These are phyloP conservation scores for Colletotrichum sp. DNA, from an alignment of 2,329 filamentous ascomycete species.

Conservation along the genomic window DNA sequence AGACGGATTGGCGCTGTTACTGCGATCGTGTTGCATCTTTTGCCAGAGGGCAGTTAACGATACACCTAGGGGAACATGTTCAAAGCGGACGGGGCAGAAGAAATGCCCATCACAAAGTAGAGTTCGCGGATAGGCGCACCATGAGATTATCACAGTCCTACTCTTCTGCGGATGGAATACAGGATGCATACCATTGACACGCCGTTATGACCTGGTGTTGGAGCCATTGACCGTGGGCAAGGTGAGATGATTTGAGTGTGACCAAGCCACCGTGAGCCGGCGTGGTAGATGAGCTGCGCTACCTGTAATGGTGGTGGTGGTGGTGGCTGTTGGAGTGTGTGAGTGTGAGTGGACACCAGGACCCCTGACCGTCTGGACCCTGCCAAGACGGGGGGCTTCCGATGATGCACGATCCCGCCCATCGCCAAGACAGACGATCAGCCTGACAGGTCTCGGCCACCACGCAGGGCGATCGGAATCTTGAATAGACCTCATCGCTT, in stretches of 20 bases:
- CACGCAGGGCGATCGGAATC: background rate
- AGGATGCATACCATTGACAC: background rate
- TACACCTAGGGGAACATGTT: background rate
- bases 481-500: background rate
- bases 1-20: background rate
- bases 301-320: background rate
- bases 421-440: background rate
- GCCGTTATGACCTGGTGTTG: background rate
- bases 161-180: background rate
- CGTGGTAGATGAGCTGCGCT: background rate
- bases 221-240: background rate
- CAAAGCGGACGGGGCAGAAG: background rate
- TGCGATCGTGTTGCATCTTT: background rate
- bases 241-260: background rate
- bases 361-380: slow-evolving; percentile 16
- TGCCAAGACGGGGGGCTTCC: slow-evolving; percentile 6
- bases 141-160: background rate
- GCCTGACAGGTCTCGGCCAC: background rate
- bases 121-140: background rate
- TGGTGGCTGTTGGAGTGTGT: background rate
- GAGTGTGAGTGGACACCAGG: background rate
- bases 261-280: background rate
- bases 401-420: slow-evolving; percentile 9
- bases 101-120: background rate
- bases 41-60: background rate